phyloP scores from a whole-genome alignment of 441 rosid species.

The Isatis lusitanica region DNA sequence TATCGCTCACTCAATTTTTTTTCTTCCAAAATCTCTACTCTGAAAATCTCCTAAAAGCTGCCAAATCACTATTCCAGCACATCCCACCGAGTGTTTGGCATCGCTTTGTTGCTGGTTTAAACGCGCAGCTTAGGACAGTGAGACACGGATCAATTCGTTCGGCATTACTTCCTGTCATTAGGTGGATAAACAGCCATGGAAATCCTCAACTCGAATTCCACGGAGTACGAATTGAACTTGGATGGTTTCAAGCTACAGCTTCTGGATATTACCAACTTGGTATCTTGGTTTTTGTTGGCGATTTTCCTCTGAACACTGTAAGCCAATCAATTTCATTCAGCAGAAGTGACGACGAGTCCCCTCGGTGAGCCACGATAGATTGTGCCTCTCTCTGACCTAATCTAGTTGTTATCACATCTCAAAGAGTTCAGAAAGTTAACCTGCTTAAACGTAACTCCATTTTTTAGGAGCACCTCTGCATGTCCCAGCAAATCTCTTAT shows the following conservation, averaged over 20 bases:
- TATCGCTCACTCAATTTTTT: slow-evolving; percentile 4
- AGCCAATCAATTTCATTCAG: slow-evolving; percentile 47
- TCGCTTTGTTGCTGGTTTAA: slow-evolving; percentile 93
- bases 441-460: slow-evolving; percentile 19
- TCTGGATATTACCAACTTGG: slow-evolving; percentile 98
- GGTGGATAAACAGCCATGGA: slow-evolving; percentile 89
- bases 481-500: slow-evolving; percentile 46
- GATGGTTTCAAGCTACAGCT: slow-evolving; percentile 99
- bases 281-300: slow-evolving; percentile 74
- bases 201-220: slow-evolving; percentile 94
- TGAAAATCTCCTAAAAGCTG: slow-evolving; percentile 21
- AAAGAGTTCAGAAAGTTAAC: not conserved
- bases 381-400: slow-evolving; percentile 9
- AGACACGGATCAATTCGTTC: slow-evolving; percentile 83
- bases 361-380: slow-evolving; percentile 51
- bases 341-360: slow-evolving; percentile 49
- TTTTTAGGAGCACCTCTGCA: slow-evolving; percentile 53
- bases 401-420: slow-evolving; percentile 2
- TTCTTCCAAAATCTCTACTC: not conserved
- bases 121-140: slow-evolving; percentile 95
- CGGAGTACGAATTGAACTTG: slow-evolving; percentile 81
- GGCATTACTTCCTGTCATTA: slow-evolving; percentile 79
- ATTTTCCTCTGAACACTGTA: slow-evolving; percentile 48
- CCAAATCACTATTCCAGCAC: slow-evolving; percentile 51
- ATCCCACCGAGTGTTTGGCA: slow-evolving; percentile 93